Evolutionary conservation across 2,329 filamentous ascomycete genomes (phyloP).

Genomic region (Epicoccum nigrum): DNA sequence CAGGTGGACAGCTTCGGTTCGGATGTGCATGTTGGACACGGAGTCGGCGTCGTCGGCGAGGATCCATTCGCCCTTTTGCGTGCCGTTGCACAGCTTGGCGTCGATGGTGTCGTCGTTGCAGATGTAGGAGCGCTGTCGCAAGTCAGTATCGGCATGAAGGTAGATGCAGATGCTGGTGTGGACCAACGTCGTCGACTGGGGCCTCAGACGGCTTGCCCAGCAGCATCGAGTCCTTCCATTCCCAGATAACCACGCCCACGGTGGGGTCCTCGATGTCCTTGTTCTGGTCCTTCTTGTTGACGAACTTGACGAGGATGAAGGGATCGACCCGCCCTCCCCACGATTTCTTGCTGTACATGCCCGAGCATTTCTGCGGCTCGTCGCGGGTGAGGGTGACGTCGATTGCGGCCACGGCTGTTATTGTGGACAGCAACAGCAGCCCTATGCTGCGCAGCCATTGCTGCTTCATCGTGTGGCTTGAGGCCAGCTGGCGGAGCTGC

Average conservation of each 20-base stretch:
- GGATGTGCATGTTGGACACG: constrained; percentile 71
- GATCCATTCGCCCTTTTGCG: constrained; percentile 85
- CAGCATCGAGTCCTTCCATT: constrained; percentile 84
- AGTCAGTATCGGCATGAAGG: constrained; percentile 25
- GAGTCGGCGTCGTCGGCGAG: constrained; percentile 76
- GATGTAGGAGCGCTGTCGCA: constrained; percentile 66
- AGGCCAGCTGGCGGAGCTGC: constrained; percentile 40
- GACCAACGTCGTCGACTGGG: constrained; percentile 36
- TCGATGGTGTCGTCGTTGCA: constrained; percentile 76
- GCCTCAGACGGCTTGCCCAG: constrained; percentile 67
- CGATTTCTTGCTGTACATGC: constrained; percentile 90
- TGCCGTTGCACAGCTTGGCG: constrained; percentile 72
- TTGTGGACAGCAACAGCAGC: constrained; percentile 42
- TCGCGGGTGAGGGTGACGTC: constrained; percentile 53
- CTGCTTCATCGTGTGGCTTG: constrained; percentile 28
- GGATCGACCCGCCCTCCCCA: constrained; percentile 91
- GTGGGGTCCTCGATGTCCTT: constrained; percentile 71
- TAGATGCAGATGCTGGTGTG: too few relatives aligned
- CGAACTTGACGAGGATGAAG: constrained; percentile 85
- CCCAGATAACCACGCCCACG: constrained; percentile 87
- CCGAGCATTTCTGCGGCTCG: constrained; percentile 81
- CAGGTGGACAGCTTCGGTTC: constrained; percentile 81
- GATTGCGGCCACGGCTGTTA: constrained; percentile 44
- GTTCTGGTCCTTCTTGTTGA: constrained; percentile 58
- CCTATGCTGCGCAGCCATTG: constrained; percentile 39